phyloP scores from a whole-genome alignment of 1,284 basidiomycete genomes.

The Puccinia coronata region DNA sequence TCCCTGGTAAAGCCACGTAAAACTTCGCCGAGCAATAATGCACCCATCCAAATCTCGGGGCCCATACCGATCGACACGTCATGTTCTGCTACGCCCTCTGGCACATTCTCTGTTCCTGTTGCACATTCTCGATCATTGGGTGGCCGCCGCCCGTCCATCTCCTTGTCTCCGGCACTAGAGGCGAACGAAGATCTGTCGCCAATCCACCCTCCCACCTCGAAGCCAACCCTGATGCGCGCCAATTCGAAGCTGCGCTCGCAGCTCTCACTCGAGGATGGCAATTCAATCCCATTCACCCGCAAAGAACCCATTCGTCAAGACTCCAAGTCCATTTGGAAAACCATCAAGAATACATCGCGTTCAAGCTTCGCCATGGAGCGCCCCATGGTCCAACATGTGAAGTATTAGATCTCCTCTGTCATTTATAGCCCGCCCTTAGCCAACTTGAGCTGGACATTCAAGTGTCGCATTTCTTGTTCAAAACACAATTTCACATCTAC shows the following conservation, averaged over 20 bases:
- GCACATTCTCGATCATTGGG: background rate
- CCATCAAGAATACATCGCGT: constrained; percentile 5
- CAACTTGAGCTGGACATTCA: background rate
- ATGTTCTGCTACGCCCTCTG: background rate
- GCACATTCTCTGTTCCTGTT: background rate
- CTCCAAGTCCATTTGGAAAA: constrained; percentile 28
- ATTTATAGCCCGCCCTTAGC: too few species aligned
- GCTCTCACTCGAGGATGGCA: background rate
- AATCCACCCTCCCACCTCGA: background rate
- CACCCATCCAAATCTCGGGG: background rate
- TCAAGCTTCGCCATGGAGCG: background rate
- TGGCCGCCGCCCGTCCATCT: background rate
- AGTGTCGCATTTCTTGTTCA: background rate
- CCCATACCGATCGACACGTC: background rate
- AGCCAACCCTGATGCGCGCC: background rate
- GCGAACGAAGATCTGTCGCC: background rate
- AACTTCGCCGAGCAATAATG: background rate
- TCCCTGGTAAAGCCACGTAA: constrained; percentile 4
- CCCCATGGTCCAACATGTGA: background rate
- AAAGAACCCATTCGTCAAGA: background rate
- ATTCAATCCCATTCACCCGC: background rate
- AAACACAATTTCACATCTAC: background rate
- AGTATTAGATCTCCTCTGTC: background rate
- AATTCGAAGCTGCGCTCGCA: too few species aligned
- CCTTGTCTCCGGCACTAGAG: constrained; percentile 5